phyloP scores from a whole-genome alignment of 2,329 filamentous ascomycete species.

The Nemania serpens region DNA sequence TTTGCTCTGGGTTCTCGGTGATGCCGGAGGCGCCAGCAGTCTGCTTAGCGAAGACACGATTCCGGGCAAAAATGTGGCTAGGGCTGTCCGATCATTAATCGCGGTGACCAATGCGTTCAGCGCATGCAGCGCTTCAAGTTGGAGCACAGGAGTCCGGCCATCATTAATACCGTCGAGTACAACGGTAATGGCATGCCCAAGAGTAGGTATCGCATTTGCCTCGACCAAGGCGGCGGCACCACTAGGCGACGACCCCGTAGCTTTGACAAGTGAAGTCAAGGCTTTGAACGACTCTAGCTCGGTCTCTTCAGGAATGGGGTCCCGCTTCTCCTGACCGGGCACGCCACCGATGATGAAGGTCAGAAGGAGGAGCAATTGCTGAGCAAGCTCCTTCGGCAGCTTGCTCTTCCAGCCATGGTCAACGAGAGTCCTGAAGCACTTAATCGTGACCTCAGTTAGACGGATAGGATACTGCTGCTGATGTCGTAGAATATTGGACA shows the following conservation, averaged over 20 bases:
- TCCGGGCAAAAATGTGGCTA: slow-evolving; percentile 86
- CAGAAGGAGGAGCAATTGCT: slow-evolving; percentile 84
- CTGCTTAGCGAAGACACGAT: slow-evolving; percentile 82
- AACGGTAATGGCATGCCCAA: slow-evolving; percentile 82
- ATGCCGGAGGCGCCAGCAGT: slow-evolving; percentile 70
- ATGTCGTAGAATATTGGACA: slow-evolving; percentile 82
- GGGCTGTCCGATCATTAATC: slow-evolving; percentile 72
- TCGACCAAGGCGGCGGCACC: slow-evolving; percentile 57
- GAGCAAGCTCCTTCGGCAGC: slow-evolving; percentile 73
- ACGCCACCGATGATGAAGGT: slow-evolving; percentile 79
- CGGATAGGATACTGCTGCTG: slow-evolving; percentile 73
- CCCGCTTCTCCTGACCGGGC: slow-evolving; percentile 57
- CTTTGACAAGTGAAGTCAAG: slow-evolving; percentile 67
- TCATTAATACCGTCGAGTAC: slow-evolving; percentile 75
- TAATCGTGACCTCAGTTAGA: slow-evolving; percentile 75
- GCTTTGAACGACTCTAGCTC: slow-evolving; percentile 72
- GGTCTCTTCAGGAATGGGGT: slow-evolving; percentile 71
- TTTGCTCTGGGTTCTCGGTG: slow-evolving; percentile 57
- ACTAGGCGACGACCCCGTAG: slow-evolving; percentile 56
- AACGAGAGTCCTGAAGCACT: slow-evolving; percentile 75
- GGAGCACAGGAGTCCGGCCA: slow-evolving; percentile 68
- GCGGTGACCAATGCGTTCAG: slow-evolving; percentile 65
- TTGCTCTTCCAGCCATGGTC: slow-evolving; percentile 76
- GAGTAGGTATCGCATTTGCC: slow-evolving; percentile 69
- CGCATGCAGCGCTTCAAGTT: slow-evolving; percentile 69